Base-by-base conservation (phyloP, 345 rosid genomes). In the Ceriops tagal region DNA sequence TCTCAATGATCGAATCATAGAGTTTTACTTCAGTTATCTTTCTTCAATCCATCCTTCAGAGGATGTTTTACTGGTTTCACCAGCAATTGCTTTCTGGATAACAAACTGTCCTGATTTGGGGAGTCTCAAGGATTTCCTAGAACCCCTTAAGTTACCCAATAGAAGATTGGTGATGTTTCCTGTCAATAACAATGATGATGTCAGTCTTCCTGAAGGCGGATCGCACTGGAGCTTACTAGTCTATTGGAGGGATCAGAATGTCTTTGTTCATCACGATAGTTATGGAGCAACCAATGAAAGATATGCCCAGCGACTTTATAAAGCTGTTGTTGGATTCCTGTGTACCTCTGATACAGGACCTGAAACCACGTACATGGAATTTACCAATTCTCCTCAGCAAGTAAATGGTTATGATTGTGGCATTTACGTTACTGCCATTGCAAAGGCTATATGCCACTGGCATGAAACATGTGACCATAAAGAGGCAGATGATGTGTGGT, bases 71-170 rank as follows among this genome's bases (percentile, higher is more conserved):
- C 75, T 89, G 51, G 82, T 91, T 73, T 80, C 96, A 37, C 96
- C 99, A 13, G 83, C 87, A 49, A 87, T 92, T 69, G 80, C 97
- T 68, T 95, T 88, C 80, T 89, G 97, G 99, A 77, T 92, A 71
- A 58, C 87, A 21, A 88, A 89, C 80, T 88, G 87, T 72, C 88
- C 85, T 0, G 88, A 88, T 66, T 26, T 69, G 1, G 84, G 66
- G 37, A 72, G 73, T 66, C 86, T 91, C 66, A 75, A 79, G 55
- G 96, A 84, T 55, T 87, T 92, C 63, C 3, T 85, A 47, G 82
- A 82, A 66, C 95, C 96, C 24, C 89, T 91, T 2, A 68, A 58
- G 5, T 69, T 89, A 39, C 66, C 57, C 3, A 80, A 84, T 46
- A 88, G 78, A 81, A 72, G 82, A 58, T 70, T 91, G 63, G 73